A percentile compares a stretch with the other conserved stretches of the same genome.
phyloP scores from a whole-genome alignment of 371 early-diverging fungal genomes.

The Gilbertella persicaria region DNA sequence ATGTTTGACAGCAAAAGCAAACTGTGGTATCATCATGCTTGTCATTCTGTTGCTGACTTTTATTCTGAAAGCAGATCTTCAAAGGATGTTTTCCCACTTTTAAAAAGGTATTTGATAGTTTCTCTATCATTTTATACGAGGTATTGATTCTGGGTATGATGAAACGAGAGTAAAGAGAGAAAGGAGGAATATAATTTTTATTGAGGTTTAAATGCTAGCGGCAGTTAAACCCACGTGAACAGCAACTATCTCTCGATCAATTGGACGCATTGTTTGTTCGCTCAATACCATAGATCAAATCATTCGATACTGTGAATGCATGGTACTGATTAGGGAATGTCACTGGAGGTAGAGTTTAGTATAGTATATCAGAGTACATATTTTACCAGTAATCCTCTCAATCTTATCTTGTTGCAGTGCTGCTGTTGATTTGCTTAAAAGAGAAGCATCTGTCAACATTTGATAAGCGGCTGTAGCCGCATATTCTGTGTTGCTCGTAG shows the following conservation, averaged over 20 bases:
- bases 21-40: conserved; percentile 14
- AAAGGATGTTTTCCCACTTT: conserved; percentile 25
- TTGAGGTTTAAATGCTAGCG: conserved; percentile 3
- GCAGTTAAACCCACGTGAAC: conserved; percentile 9
- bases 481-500: conserved; percentile 2
- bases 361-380: not conserved
- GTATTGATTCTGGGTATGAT: not conserved
- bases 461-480: conserved; percentile 24
- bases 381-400: conserved; percentile 25
- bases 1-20: conserved; percentile 27
- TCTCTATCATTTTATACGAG: conserved; percentile 16
- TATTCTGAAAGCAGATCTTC: conserved; percentile 11
- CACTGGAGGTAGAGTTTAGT: conserved; percentile 5
- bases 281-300: conserved; percentile 36
- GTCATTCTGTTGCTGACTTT: conserved; percentile 2
- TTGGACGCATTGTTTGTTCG: conserved; percentile 10
- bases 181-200: not conserved
- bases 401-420: conserved; percentile 25
- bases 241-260: conserved; percentile 4
- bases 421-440: conserved; percentile 16
- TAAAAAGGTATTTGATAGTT: conserved; percentile 8
- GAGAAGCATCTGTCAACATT: conserved; percentile 20
- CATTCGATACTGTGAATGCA: conserved; percentile 32
- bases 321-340: conserved; percentile 31
- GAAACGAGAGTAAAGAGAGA: conserved; percentile 2